These are phyloP conservation scores for Trichomonas tenax DNA, from an alignment of 208 protist species.

Conservation along the genomic window DNA sequence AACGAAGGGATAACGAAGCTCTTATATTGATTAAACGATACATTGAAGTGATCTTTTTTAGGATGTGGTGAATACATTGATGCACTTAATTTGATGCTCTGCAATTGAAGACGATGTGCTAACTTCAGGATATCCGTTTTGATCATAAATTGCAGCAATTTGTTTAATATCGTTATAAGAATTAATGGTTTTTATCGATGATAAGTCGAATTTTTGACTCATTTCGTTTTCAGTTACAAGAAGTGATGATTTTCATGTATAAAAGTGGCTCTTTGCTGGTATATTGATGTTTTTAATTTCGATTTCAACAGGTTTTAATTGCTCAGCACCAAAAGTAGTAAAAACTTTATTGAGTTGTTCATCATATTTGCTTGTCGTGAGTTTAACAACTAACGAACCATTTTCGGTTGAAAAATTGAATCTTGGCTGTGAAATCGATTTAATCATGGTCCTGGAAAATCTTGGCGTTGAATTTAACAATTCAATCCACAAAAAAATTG, in stretches of 20 bases:
- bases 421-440: not conserved
- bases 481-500: no score
- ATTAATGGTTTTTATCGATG: not conserved
- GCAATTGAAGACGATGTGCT: not conserved
- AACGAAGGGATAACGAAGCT: not conserved
- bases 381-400: not conserved
- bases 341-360: not conserved
- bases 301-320: not conserved
- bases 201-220: not conserved
- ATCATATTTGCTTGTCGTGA: not conserved
- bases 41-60: not conserved
- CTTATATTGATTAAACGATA: not conserved
- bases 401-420: not conserved
- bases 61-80: not conserved
- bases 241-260: not conserved
- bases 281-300: not conserved
- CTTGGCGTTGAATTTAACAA: no score
- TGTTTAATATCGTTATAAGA: not conserved
- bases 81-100: not conserved
- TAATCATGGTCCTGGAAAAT: no score
- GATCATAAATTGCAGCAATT: not conserved
- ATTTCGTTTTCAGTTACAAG: not conserved
- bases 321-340: not conserved
- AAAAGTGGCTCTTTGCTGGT: not conserved
- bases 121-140: not conserved